These are phyloP conservation scores for Astrothelium macrocarpum DNA, from an alignment of 495 filamentous ascomycete genomes.

Conservation along the genomic window DNA sequence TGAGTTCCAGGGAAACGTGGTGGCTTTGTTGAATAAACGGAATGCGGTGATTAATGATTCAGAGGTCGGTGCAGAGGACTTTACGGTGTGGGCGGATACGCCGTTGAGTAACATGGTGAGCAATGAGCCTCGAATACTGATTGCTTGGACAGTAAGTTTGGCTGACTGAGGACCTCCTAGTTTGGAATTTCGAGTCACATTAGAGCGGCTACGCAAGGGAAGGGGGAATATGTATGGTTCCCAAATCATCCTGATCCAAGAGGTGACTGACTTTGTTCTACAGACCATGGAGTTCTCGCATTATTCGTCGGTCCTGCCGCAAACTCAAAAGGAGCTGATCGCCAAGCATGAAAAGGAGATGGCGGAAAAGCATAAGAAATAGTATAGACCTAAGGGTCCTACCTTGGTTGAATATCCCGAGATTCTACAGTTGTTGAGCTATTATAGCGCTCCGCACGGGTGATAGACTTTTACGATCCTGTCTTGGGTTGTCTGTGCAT, in stretches of 20 bases:
- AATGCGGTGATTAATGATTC: constrained; percentile 92
- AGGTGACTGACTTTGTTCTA: neutral
- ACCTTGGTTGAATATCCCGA: neutral
- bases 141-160: neutral
- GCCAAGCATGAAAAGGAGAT: constrained; percentile 80
- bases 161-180: neutral
- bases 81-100: constrained; percentile 89
- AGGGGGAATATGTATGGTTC: constrained; percentile 68
- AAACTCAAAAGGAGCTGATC: constrained; percentile 88
- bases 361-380: constrained; percentile 63
- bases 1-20: constrained; percentile 96
- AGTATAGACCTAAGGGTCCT: constrained; percentile 12
- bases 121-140: neutral
- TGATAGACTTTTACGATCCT: too few relatives aligned
- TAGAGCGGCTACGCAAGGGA: constrained; percentile 90
- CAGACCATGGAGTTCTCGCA: constrained; percentile 92
- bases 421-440: neutral
- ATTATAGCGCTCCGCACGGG: too few relatives aligned
- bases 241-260: neutral
- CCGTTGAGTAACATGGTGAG: constrained; percentile 72
- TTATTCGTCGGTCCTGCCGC: constrained; percentile 76
- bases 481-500: too few relatives aligned
- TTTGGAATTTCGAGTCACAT: constrained; percentile 90
- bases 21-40: constrained; percentile 92
- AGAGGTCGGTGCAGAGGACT: constrained; percentile 89